Evolutionary conservation across 192 early-diverging fungal genomes (phyloP).

Genomic region (Diversispora eburnea): DNA sequence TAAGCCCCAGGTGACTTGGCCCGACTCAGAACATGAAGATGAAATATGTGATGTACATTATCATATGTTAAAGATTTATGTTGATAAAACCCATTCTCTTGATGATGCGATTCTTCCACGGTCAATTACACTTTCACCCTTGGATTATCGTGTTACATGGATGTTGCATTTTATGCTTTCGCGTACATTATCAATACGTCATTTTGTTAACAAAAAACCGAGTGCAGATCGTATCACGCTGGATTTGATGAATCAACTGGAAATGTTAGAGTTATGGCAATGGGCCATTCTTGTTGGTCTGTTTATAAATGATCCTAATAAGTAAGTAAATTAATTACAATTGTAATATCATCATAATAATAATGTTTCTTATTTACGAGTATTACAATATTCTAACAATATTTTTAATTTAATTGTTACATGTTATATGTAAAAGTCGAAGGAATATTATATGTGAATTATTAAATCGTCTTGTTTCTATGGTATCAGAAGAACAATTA

Average conservation of each 20-base stretch:
- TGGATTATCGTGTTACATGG: conserved; percentile 70
- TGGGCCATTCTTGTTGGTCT: conserved; percentile 80
- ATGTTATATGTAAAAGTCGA: conserved; percentile 31
- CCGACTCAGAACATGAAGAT: conserved; percentile 3
- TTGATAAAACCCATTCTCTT: conserved; percentile 45
- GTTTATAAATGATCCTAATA: conserved; percentile 52
- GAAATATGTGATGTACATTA: conserved; percentile 61
- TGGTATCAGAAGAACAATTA: conserved; percentile 5
- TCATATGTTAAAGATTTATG: conserved; percentile 68
- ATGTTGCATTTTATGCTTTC: conserved; percentile 47
- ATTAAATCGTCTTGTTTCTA: conserved; percentile 13
- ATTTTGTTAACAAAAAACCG: conserved; percentile 19
- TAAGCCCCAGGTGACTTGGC: neutral
- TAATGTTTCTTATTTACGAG: too few species aligned
- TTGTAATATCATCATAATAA: too few species aligned
- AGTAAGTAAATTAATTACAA: conserved; percentile 19
- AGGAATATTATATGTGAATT: conserved; percentile 15
- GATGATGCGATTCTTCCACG: conserved; percentile 59
- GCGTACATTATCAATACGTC: conserved; percentile 15
- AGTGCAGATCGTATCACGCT: conserved; percentile 54
- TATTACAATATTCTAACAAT: too few species aligned
- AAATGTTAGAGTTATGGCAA: conserved; percentile 72
- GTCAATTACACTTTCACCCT: conserved; percentile 50
- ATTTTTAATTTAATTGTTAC: conserved; percentile 2
- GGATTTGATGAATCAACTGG: conserved; percentile 66